Evolutionary conservation across 805 yeast species (phyloP).

Genomic region (Starmera quercuum): DNA sequence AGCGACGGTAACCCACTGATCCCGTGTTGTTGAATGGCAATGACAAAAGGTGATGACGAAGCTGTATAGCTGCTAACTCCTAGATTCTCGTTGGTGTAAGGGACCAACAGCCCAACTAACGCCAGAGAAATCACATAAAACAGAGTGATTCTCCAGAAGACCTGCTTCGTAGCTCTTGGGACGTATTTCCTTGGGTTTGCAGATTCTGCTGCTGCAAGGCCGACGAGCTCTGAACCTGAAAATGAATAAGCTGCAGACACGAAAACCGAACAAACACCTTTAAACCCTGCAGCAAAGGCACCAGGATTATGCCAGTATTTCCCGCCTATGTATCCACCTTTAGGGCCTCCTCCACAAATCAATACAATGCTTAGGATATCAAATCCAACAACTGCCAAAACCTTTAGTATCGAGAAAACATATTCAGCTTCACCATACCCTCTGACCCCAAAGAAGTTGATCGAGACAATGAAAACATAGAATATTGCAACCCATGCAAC

Average conservation of each 20-base stretch:
- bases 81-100: slow-evolving; percentile 29
- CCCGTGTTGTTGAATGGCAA: slow-evolving; percentile 33
- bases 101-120: slow-evolving; percentile 39
- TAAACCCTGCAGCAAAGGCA: slow-evolving; percentile 52
- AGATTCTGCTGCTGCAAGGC: slow-evolving; percentile 44
- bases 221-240: slow-evolving; percentile 45
- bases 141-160: slow-evolving; percentile 45
- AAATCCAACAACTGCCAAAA: slow-evolving; percentile 43
- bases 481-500: slow-evolving; percentile 45
- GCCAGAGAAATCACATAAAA: slow-evolving; percentile 39
- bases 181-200: slow-evolving; percentile 37
- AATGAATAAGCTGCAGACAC: slow-evolving; percentile 51
- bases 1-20: slow-evolving; percentile 29
- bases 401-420: slow-evolving; percentile 39
- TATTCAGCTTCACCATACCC: slow-evolving; percentile 51
- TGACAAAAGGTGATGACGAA: slow-evolving; percentile 41
- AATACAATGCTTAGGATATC: slow-evolving; percentile 45
- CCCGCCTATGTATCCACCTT: slow-evolving; percentile 35
- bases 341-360: slow-evolving; percentile 42
- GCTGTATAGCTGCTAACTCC: slow-evolving; percentile 22
- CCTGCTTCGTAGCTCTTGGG: slow-evolving; percentile 48
- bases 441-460: slow-evolving; percentile 47
- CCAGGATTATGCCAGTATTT: slow-evolving; percentile 48
- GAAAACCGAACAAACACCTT: slow-evolving; percentile 46
- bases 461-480: slow-evolving; percentile 37